Percentiles rank a stretch among this genome's conserved stretches.
Evolutionary conservation across 192 early-diverging fungal species (phyloP).

Genomic region (Coemansia guatemalensis): DNA sequence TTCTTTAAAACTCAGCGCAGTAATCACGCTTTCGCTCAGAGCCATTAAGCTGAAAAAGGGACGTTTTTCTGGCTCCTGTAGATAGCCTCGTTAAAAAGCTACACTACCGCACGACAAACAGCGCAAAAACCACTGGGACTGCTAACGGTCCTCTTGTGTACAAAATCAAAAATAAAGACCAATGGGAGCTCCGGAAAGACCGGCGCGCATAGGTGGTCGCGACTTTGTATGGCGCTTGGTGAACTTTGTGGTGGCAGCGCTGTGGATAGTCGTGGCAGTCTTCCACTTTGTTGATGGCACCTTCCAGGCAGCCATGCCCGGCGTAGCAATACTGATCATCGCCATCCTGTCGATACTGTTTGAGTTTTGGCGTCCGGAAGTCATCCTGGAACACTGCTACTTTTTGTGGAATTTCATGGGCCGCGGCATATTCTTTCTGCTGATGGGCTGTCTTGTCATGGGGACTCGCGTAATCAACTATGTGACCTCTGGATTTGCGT

Average conservation of each 20-base stretch:
- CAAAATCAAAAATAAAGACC: neutral
- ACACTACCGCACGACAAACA: neutral
- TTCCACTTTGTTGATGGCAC: conserved; percentile 39
- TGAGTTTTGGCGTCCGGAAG: conserved; percentile 43
- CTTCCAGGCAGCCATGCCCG: conserved; percentile 45
- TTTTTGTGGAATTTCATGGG: conserved; percentile 55
- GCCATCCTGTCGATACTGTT: conserved; percentile 35
- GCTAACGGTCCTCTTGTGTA: neutral
- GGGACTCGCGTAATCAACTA: conserved; percentile 36
- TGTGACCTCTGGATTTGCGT: conserved; percentile 38
- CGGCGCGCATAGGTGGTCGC: conserved; percentile 2
- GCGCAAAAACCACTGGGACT: conserved; percentile 5
- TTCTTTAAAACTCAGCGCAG: neutral
- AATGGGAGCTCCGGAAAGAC: conserved; percentile 2
- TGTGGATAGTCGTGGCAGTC: conserved; percentile 45
- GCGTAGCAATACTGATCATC: conserved; percentile 35
- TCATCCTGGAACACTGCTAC: conserved; percentile 43
- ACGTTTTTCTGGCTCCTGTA: neutral
- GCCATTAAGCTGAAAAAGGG: neutral
- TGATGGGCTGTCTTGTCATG: conserved; percentile 47
- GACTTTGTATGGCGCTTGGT: conserved; percentile 44
- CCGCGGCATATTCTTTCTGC: conserved; percentile 46
- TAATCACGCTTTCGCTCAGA: neutral
- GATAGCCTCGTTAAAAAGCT: neutral
- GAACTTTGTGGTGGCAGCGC: conserved; percentile 40